These are phyloP conservation scores for Paracamarosporium sp. DNA, from an alignment of 2,329 filamentous ascomycete genomes.

Conservation along the genomic window DNA sequence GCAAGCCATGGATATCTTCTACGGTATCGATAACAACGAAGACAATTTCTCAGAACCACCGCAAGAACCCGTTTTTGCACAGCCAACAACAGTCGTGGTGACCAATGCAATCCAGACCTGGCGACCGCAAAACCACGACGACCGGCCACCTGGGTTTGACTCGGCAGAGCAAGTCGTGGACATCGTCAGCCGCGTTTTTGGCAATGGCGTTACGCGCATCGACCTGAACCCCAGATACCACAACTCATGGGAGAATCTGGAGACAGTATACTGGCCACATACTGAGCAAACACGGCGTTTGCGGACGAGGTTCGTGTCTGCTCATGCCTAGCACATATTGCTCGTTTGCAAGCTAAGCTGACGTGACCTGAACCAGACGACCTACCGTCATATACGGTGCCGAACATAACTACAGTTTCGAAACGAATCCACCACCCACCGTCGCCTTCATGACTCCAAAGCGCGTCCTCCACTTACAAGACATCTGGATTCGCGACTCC, in stretches of 20 bases:
- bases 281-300: constrained; percentile 1
- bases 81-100: constrained; percentile 7
- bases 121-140: not conserved
- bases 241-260: not conserved
- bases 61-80: constrained; percentile 1
- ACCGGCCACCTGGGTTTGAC: not conserved
- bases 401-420: not conserved
- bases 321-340: not conserved
- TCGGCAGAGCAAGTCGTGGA: constrained; percentile 12
- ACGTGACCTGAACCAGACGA: no score
- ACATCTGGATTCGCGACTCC: not conserved
- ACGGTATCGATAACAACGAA: not conserved
- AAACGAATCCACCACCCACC: not conserved
- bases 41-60: not conserved
- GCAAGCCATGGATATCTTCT: not conserved
- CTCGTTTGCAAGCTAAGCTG: constrained; percentile 1
- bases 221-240: not conserved
- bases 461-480: not conserved
- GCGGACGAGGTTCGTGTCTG: not conserved
- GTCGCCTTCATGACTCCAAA: not conserved
- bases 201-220: constrained; percentile 6
- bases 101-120: not conserved
- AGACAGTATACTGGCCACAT: constrained; percentile 9
- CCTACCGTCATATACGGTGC: no score
- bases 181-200: constrained; percentile 9